Evolutionary conservation across 306 rosid genomes (phyloP), one percentile per base, ranked within the genome.

Genomic region (Ammopiptanthus mongolicus): DNA sequence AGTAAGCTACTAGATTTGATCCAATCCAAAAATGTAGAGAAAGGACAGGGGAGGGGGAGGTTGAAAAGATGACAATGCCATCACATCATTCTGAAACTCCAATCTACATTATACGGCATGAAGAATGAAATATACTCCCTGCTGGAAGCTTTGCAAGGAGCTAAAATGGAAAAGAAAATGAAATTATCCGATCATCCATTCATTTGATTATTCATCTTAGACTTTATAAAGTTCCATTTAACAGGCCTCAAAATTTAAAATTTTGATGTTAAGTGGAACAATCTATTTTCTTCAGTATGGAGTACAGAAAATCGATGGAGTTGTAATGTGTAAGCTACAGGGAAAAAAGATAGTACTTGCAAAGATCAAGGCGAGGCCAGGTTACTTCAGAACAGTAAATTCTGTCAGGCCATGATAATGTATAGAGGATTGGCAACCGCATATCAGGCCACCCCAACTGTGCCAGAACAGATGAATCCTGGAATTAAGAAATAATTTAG

Each of bases 401-500:
- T 86, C 99, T 88, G 37, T 95, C 96, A 3, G 99, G 99, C 99
- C 99, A 95, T 61, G 99, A 92, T 83, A 95, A 79, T 5, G 99
- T 95, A 81, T 90, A 95, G n/a, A 92, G 96, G 80, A 95, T 95
- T 29, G 99, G 99, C 87, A 95, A 78, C 23, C 99, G 99, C 99
- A 95, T 95, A 73, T 92, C 98, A 44, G 99, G 99, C 99, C 92
- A 90, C 15, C 99, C 99, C 90, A 95, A 78, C 74, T 95, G 99
- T 36, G 98, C 99, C 83, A 95, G 71, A 81, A 95, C 87, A 73
- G 99, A 92, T 73, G 99, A 95, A 80, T 95, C 99, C 99, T 95
- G 93, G 1, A 82, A 75, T 51, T 21, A 67, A 76, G 65, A 61
- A 51, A 9, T 23, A 62, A 48, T 37, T 10, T 29, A 55, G 63